Percentiles rank a stretch among this genome's conserved stretches.
phyloP scores from a whole-genome alignment of 345 rosid genomes.

The Rhodamnia rubescens region DNA sequence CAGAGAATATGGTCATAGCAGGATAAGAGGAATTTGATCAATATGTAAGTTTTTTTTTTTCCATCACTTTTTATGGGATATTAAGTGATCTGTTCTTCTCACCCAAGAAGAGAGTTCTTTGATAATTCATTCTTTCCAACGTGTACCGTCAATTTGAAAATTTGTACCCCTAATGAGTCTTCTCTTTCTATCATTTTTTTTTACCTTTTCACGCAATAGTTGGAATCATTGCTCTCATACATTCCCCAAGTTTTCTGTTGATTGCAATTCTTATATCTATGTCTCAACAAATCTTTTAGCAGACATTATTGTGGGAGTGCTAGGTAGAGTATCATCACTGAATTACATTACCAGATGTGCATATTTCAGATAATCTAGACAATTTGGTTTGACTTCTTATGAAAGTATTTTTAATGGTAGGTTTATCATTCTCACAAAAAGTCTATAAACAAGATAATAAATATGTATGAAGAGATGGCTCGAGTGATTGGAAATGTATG shows the following conservation, averaged over 20 bases:
- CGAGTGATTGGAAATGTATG: not conserved
- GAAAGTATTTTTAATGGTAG: not conserved
- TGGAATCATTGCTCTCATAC: not conserved
- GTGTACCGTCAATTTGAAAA: not conserved
- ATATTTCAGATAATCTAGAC: not conserved
- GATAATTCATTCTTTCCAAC: not conserved
- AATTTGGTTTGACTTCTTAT: not conserved
- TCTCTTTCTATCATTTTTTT: not conserved
- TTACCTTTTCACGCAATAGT: not conserved
- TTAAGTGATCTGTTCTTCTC: too few relatives aligned
- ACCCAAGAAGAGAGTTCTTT: too few relatives aligned
- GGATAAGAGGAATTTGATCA: too few relatives aligned
- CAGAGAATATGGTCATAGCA: too few relatives aligned
- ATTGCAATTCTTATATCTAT: not conserved
- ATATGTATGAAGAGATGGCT: not conserved
- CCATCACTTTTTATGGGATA: too few relatives aligned
- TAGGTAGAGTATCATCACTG: not conserved
- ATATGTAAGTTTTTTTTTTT: too few relatives aligned
- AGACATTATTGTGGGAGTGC: not conserved
- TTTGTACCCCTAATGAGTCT: not conserved
- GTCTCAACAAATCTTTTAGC: not conserved
- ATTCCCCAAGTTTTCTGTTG: not conserved
- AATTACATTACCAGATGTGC: not conserved
- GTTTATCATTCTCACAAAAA: not conserved
- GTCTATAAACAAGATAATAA: not conserved